Base-by-base conservation (phyloP, 768 basidiomycete species). In the Leccinum rimulosum region DNA sequence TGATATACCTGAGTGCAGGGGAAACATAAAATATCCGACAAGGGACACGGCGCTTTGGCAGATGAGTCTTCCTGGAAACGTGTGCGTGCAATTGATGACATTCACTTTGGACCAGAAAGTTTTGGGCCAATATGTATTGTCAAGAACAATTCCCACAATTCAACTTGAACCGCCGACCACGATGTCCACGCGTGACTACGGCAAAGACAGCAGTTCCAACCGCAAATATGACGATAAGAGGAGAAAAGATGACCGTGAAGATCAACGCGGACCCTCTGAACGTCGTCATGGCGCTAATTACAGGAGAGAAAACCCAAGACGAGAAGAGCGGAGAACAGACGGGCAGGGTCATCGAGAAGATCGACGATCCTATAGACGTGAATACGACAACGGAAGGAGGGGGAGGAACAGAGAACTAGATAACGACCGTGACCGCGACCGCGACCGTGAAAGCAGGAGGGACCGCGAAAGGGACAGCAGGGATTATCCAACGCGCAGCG, bases 391-490 rank as follows among this genome's bases (percentile, higher is more conserved):
- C 60, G 56, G 64, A 49, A 54, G 59, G 52, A 58, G 64, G 58
- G 58, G 53, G 57, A 60, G 55, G 17, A 52, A 58, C 43, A 62
- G 62, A 52, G 58, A 64, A 50, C 47, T 6, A 45, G 63, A 55
- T 10, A 33, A 28, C 6, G 60, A 64, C 49, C 64, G 48, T 30
- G 52, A 52, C 19, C 62, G 59, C 28, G 31, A 63, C 49, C 64
- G 54, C 31, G 31, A 33, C 31, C 31, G 31, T 22, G 64, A 60
- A 59, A 56, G 63, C 31, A 50, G 62, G 50, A 58, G 58, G 52
- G 52, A 57, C 57, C 64, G 58, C 45, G 62, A 66, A 66, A 68
- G 73, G 38, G 79, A 84, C 48, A 71, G 78, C 49, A 71, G 78
- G 31, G 81, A 82, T 61, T 58, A 72, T 54, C 73, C 76, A 35